Evolutionary conservation across 768 basidiomycete species (phyloP).

Genomic region (Rhizopogon sp.): DNA sequence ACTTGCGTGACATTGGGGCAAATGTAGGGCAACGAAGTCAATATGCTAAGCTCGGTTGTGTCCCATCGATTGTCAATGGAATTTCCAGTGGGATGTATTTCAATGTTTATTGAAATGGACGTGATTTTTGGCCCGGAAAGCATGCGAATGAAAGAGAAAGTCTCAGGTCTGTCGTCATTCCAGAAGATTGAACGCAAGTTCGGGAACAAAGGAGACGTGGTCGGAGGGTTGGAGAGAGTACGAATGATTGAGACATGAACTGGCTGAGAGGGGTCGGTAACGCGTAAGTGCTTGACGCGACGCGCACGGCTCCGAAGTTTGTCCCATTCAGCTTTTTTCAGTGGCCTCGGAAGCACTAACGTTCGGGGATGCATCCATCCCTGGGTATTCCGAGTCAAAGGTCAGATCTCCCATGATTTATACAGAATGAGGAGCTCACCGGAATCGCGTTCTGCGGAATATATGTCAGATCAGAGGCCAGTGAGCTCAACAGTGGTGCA

Average conservation of each 20-base stretch:
- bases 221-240: conserved; percentile 1
- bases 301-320: not conserved
- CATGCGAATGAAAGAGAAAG: conserved; percentile 1
- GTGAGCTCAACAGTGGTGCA: not conserved
- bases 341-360: not conserved
- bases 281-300: not conserved
- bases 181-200: not conserved
- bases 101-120: not conserved
- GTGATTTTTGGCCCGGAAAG: conserved; percentile 3
- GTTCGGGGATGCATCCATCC: not conserved
- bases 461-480: not conserved
- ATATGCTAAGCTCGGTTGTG: not conserved
- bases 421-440: not conserved
- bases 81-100: too few species aligned
- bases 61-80: not conserved
- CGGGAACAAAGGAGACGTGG: not conserved
- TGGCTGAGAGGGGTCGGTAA: not conserved
- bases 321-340: conserved; percentile 1
- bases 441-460: too few species aligned
- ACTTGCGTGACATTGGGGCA: not conserved
- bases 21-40: conserved; percentile 1
- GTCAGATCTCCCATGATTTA: not conserved
- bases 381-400: not conserved
- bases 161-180: conserved; percentile 1
- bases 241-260: not conserved